Evolutionary conservation across 164 flowering plant genomes (phyloP).

Genomic region (Berberis vulgaris): DNA sequence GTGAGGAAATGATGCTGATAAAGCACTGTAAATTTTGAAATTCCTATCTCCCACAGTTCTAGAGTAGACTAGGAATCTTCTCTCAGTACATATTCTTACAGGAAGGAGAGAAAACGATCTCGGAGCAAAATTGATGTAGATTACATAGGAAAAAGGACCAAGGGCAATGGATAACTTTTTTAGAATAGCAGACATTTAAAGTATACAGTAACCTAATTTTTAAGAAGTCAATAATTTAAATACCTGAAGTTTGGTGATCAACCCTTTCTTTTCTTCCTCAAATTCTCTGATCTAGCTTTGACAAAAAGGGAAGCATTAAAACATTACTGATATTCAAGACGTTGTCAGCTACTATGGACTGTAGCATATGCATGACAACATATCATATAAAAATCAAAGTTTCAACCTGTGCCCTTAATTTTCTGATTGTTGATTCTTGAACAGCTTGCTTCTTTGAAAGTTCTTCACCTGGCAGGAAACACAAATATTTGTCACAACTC

Average conservation of each 20-base stretch:
- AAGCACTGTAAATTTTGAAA: no score
- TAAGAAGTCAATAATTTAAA: not conserved
- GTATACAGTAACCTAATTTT: no score
- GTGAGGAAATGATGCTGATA: no score
- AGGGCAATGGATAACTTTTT: no score
- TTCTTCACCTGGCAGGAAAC: slow-evolving; percentile 63
- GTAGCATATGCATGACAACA: slow-evolving; percentile 3
- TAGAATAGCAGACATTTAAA: no score
- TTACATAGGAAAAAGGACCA: no score
- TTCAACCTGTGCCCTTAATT: slow-evolving; percentile 91
- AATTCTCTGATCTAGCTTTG: slow-evolving; percentile 84
- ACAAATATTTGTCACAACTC: not conserved
- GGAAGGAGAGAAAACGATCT: no score
- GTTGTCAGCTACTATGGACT: not conserved
- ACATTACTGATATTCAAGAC: not conserved
- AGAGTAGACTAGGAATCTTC: no score
- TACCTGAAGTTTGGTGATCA: slow-evolving; percentile 91
- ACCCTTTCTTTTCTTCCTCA: slow-evolving; percentile 97
- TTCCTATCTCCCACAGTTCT: no score
- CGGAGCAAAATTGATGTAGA: no score
- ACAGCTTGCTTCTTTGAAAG: slow-evolving; percentile 99
- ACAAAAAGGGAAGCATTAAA: slow-evolving; percentile 11
- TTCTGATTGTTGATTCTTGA: slow-evolving; percentile 87
- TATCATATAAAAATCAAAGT: not conserved
- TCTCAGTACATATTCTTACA: no score